Conservation (phyloP, 2,329 filamentous ascomycete species). For the Didymella segeticola region DNA sequence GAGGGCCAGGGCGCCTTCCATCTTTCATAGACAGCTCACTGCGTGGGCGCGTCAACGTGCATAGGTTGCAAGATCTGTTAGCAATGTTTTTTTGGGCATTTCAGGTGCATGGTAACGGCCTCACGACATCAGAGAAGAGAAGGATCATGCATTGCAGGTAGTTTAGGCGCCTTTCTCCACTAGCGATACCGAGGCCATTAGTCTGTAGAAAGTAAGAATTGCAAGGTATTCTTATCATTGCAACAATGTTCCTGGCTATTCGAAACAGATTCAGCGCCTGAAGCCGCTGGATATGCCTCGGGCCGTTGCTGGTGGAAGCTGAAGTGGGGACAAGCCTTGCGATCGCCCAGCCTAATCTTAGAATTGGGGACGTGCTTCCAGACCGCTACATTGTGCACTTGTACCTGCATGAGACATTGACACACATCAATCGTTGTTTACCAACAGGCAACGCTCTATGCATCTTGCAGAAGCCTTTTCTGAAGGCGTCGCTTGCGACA, state of each 20-base stretch:
- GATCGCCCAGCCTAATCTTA: slow-evolving; percentile 12
- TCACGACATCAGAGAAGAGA: slow-evolving; percentile 9
- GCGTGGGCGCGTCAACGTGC: slow-evolving; percentile 5
- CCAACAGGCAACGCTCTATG: too few species aligned
- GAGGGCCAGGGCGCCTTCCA: slow-evolving; percentile 99
- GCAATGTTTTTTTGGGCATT: slow-evolving; percentile 16
- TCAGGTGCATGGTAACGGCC: slow-evolving; percentile 17
- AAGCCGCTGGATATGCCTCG: background rate
- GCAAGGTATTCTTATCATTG: background rate
- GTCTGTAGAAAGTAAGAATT: background rate
- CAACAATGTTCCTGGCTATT: too few species aligned
- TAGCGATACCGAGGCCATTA: background rate
- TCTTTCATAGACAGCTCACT: slow-evolving; percentile 68
- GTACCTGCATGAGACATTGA: background rate
- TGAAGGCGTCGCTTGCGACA: too few species aligned
- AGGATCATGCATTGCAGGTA: slow-evolving; percentile 11
- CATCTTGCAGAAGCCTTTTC: too few species aligned
- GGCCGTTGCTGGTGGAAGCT: slow-evolving; percentile 1
- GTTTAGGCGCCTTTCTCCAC: slow-evolving; percentile 3
- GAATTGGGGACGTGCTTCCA: slow-evolving; percentile 9
- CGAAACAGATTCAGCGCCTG: too few species aligned
- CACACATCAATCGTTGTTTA: background rate
- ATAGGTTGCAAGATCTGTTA: slow-evolving; percentile 13
- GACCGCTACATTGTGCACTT: slow-evolving; percentile 9
- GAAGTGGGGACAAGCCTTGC: slow-evolving; percentile 1